Evolutionary conservation across 176 grass and related monocot genomes (phyloP), one percentile per base, ranked within the genome.

Genomic region (Chrysopogon serrulatus): DNA sequence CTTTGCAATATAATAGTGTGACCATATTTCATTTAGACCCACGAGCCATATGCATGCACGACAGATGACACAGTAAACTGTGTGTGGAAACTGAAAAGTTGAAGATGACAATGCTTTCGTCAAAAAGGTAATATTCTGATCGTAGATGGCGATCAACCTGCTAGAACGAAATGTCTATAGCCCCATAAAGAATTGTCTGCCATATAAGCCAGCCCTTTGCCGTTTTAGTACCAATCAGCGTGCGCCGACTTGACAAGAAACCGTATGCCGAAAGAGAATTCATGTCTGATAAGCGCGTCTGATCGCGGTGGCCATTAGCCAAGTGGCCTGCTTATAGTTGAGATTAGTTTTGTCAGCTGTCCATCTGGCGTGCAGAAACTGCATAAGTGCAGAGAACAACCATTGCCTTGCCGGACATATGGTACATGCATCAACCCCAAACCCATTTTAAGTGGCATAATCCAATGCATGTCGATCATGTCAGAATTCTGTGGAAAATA

Each of bases 241-340:
- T 65, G 78, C 63, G 78, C 41, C 71, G 63, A 65, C 77, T 76
- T 39, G 39, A 64, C 69, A n/a, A 69, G 77, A 85, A 81, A 67
- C 77, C 41, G 49, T 81, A 40, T 51, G 77, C 32, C 14, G 23
- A 56, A 24, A 54, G 70, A 16, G 74, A 53, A 28, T 65, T 82
- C 30, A 19, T 88, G 74, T 73, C 41, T 5, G 33, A 84, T 43
- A 65, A 59, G 81, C 44, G 75, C 66, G 26, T 79, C 33, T 10
- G 41, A 64, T 78, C 79, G 41, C 41, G 10, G 39, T 89, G 82
- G 77, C 82, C 87, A 89, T 81, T 89, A 85, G 49, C 47, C n/a
- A 71, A 81, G 71, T 81, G 82, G 82, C 21, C 59, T 48, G 48
- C 27, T 65, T 56, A 39, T 39, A 33, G 54, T 61, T 76, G 70